Percentiles rank a stretch among this genome's conserved stretches.
phyloP scores from a whole-genome alignment of 1,139 yeast genomes.

The Sporopachydermia cereana region DNA sequence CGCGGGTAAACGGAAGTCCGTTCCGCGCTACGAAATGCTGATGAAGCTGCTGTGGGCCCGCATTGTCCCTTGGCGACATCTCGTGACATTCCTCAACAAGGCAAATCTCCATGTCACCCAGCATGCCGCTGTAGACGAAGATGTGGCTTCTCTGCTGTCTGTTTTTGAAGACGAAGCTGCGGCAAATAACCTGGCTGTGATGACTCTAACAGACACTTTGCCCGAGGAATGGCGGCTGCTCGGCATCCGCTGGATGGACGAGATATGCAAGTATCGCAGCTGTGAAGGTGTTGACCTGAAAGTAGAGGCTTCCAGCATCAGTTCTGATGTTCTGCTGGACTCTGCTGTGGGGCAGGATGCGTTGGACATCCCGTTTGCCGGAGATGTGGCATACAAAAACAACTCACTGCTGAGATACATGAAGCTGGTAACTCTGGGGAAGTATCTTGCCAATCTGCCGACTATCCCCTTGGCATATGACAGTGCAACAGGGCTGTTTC shows the following conservation, averaged over 20 bases:
- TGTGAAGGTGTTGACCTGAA: slow-evolving; percentile 1
- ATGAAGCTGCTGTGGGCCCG: slow-evolving; percentile 4
- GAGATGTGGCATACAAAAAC: neutral
- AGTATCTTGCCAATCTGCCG: neutral
- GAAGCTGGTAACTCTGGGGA: neutral
- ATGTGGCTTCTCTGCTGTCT: neutral
- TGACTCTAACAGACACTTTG: neutral
- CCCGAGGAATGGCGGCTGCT: slow-evolving; percentile 7
- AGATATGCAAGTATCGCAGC: neutral
- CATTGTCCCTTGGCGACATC: neutral
- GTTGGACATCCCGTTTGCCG: neutral
- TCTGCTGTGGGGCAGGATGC: neutral
- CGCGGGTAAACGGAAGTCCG: slow-evolving; percentile 3
- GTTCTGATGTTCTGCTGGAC: neutral
- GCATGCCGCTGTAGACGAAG: neutral
- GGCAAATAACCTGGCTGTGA: neutral
- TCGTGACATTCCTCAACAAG: slow-evolving; percentile 2
- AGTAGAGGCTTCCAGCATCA: neutral
- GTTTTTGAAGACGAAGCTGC: neutral
- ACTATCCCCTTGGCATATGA: neutral
- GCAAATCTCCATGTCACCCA: neutral
- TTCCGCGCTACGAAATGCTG: slow-evolving; percentile 3
- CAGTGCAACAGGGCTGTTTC: neutral
- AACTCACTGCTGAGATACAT: neutral
- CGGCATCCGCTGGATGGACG: slow-evolving; percentile 6